A percentile compares a stretch with the other conserved stretches of the same genome.
phyloP scores from a whole-genome alignment of 2,329 filamentous ascomycete genomes.

The Ascosphaera apis region DNA sequence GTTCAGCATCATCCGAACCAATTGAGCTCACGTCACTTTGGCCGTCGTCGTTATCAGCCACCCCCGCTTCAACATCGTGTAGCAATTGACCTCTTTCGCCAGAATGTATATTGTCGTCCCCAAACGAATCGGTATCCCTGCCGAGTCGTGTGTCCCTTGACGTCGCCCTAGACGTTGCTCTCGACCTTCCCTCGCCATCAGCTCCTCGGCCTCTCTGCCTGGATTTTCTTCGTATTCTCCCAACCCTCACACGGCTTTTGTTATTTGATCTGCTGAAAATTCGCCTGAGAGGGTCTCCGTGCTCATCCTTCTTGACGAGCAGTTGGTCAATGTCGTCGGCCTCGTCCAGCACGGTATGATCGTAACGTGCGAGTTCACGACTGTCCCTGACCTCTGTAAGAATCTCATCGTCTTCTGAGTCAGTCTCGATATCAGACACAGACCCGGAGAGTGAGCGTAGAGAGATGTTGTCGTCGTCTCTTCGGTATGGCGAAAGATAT shows the following conservation, averaged over 20 bases:
- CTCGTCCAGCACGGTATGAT: slow-evolving; percentile 47
- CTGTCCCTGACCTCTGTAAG: slow-evolving; percentile 43
- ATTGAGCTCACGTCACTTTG: slow-evolving; percentile 33
- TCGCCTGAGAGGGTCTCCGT: slow-evolving; percentile 15
- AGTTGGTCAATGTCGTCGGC: slow-evolving; percentile 39
- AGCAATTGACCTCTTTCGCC: slow-evolving; percentile 56
- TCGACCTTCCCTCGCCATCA: slow-evolving; percentile 6
- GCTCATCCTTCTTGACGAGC: slow-evolving; percentile 16
- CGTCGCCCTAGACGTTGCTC: slow-evolving; percentile 13
- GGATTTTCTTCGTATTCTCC: slow-evolving; percentile 29
- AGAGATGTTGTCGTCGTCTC: slow-evolving; percentile 47
- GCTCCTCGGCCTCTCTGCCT: slow-evolving; percentile 24
- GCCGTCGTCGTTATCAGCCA: slow-evolving; percentile 22
- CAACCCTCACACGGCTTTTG: slow-evolving; percentile 22
- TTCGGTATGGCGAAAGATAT: too few species aligned
- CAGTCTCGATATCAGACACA: slow-evolving; percentile 56
- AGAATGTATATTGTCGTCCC: slow-evolving; percentile 27
- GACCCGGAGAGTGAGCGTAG: slow-evolving; percentile 33
- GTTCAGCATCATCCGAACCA: slow-evolving; percentile 23
- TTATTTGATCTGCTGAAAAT: slow-evolving; percentile 16
- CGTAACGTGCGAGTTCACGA: slow-evolving; percentile 44
- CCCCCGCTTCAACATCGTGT: slow-evolving; percentile 78
- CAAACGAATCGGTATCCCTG: too few species aligned
- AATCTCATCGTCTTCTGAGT: slow-evolving; percentile 53
- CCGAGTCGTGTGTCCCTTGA: too few species aligned